Conservation (phyloP, 768 basidiomycete species). For the Lactarius sanguifluus region DNA sequence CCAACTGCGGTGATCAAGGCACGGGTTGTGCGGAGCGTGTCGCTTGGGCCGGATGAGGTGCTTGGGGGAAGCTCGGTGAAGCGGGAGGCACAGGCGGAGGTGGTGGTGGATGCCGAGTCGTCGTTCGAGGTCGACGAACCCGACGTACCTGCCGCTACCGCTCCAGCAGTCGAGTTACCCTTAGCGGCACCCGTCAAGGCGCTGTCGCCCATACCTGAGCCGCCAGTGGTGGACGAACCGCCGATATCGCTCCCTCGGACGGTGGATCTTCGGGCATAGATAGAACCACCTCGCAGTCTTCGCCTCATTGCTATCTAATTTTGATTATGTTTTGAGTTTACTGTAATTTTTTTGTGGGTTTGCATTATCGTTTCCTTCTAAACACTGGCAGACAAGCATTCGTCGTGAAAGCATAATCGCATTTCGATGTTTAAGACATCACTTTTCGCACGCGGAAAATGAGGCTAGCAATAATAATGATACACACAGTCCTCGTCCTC, state of each 20-base stretch:
- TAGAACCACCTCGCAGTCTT: conserved; percentile 22
- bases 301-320: background rate
- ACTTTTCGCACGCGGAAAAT: conserved; percentile 20
- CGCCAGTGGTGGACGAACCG: conserved; percentile 26
- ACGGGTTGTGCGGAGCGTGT: conserved; percentile 32
- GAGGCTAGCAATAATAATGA: conserved; percentile 27
- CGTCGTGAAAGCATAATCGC: background rate
- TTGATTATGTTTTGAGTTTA: background rate
- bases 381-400: background rate
- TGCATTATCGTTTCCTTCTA: background rate
- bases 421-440: conserved; percentile 11
- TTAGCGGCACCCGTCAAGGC: conserved; percentile 7
- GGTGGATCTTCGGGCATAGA: conserved; percentile 35
- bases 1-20: conserved; percentile 12
- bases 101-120: background rate
- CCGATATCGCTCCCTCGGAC: conserved; percentile 28
- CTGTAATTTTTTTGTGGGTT: background rate
- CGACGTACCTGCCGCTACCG: background rate
- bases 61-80: conserved; percentile 5
- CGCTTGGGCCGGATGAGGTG: conserved; percentile 24
- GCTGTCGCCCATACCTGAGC: conserved; percentile 15
- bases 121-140: background rate
- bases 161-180: conserved; percentile 5
- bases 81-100: conserved; percentile 2
- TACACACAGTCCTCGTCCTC: conserved; percentile 28